These are phyloP conservation scores for Allium sativum DNA, from an alignment of 106 monocot genomes.

Conservation along the genomic window DNA sequence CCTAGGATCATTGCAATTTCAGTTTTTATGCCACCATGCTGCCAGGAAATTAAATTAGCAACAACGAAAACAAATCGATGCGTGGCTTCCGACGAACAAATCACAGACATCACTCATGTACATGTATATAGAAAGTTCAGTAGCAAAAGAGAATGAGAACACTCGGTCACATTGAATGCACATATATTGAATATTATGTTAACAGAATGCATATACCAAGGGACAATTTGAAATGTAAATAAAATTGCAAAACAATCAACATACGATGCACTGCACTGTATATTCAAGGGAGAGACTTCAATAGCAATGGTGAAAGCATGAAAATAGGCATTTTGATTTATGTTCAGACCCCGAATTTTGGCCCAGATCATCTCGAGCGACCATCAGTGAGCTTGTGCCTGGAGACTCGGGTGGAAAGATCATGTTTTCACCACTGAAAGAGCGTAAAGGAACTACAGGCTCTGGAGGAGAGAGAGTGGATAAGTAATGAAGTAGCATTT, in stretches of 20 bases:
- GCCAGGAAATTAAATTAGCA: no score
- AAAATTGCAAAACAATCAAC: not conserved
- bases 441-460: conserved; percentile 29
- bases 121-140: no score
- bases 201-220: no score
- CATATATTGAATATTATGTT: no score
- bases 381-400: conserved; percentile 92
- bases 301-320: conserved; percentile 79
- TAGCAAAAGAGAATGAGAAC: no score
- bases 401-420: conserved; percentile 93
- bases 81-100: no score
- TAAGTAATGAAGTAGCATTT: conserved; percentile 79
- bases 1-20: no score
- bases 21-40: no score
- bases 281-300: conserved; percentile 10
- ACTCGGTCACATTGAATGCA: no score
- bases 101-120: no score
- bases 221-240: no score
- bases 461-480: conserved; percentile 52
- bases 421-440: conserved; percentile 68
- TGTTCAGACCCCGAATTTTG: conserved; percentile 38
- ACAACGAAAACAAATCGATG: no score
- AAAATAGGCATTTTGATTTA: conserved; percentile 41
- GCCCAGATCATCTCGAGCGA: conserved; percentile 49
- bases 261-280: not conserved